These are phyloP conservation scores for Aleurites moluccanus DNA, from an alignment of 441 rosid species.

Conservation along the genomic window DNA sequence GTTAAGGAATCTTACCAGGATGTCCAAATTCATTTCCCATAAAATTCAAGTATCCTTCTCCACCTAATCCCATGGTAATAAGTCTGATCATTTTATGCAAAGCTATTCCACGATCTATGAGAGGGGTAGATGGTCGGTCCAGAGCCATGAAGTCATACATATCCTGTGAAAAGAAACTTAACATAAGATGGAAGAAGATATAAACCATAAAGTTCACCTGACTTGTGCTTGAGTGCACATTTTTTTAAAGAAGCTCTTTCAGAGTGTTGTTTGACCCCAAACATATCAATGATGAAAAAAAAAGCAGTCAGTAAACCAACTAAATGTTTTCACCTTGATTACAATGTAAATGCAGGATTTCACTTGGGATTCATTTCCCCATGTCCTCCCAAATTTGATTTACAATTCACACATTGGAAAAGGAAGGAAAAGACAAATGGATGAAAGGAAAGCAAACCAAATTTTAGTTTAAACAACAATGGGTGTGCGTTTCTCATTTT, in stretches of 20 bases:
- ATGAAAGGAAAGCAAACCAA: neutral
- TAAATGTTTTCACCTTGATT: neutral
- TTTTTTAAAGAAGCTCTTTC: neutral
- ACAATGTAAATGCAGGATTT: neutral
- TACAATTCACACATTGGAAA: neutral
- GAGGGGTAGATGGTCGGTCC: conserved; percentile 81
- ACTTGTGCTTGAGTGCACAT: neutral
- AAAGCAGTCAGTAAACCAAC: neutral
- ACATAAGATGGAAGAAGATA: conserved; percentile 3
- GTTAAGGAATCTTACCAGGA: conserved; percentile 58
- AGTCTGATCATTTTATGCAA: conserved; percentile 98
- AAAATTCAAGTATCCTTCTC: conserved; percentile 97
- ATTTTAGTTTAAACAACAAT: neutral
- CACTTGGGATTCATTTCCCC: neutral
- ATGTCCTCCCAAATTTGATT: neutral
- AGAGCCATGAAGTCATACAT: conserved; percentile 98
- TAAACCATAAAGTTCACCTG: neutral
- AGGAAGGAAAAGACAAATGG: neutral
- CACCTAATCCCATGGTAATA: conserved; percentile 93
- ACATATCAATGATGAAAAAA: neutral
- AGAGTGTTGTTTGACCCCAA: neutral
- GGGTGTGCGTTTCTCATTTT: neutral
- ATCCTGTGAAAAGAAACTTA: conserved; percentile 55
- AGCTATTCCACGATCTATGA: conserved; percentile 94
- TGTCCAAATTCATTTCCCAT: conserved; percentile 99